Percentiles rank a stretch among this genome's conserved stretches.
Conservation (phyloP, 1,139 yeast species). For the Blastobotrys petasosporus region DNA sequence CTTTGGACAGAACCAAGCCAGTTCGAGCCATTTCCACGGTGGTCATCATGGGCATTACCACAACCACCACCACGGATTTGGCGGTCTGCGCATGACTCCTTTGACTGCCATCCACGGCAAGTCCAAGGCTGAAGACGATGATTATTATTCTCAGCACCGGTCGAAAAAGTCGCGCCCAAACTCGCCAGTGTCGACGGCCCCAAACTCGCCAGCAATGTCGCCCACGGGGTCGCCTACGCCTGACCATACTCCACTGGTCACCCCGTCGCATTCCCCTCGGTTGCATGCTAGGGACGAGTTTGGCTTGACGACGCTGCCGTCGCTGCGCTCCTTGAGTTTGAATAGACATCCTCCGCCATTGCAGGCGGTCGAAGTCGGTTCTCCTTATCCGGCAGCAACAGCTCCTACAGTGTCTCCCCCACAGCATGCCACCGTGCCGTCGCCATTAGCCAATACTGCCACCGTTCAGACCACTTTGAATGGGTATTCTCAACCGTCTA, state of each 20-base stretch:
- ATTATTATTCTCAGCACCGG: conserved; percentile 44
- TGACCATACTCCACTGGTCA: conserved; percentile 50
- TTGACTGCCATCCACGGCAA: conserved; percentile 33
- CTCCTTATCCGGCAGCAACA: conserved; percentile 10
- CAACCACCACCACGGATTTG: conserved; percentile 36
- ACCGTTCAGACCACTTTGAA: not conserved
- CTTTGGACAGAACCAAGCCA: conserved; percentile 31
- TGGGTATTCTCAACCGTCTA: no score
- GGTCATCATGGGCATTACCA: conserved; percentile 18
- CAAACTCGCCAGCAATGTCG: conserved; percentile 43
- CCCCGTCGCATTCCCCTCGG: conserved; percentile 55
- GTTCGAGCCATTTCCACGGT: conserved; percentile 9
- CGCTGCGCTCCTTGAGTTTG: conserved; percentile 35
- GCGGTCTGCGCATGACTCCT: conserved; percentile 53
- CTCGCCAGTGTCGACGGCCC: conserved; percentile 69
- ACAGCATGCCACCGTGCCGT: not conserved
- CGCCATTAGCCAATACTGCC: not conserved
- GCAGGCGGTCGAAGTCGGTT: conserved; percentile 32
- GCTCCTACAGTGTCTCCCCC: not conserved
- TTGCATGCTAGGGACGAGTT: conserved; percentile 35
- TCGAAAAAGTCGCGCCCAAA: conserved; percentile 69
- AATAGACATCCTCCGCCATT: conserved; percentile 35
- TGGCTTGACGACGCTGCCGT: conserved; percentile 35
- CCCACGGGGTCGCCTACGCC: conserved; percentile 44
- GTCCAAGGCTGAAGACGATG: conserved; percentile 38